phyloP scores from a whole-genome alignment of 2,329 filamentous ascomycete species.

The Scytalidium lignicola region DNA sequence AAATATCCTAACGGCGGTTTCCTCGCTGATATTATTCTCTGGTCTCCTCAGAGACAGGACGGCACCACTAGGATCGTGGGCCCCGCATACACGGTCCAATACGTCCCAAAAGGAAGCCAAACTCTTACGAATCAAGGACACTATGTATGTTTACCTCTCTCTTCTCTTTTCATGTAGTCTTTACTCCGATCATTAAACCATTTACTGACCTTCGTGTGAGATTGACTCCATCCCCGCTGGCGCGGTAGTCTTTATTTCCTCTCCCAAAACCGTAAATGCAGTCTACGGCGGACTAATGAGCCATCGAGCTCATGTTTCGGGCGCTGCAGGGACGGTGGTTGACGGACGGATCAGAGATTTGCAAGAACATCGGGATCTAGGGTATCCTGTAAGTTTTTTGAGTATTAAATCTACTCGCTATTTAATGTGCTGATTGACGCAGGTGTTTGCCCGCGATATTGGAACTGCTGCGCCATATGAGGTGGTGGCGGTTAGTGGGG shows the following conservation, averaged over 20 bases:
- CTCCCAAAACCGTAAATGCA: conserved; percentile 29
- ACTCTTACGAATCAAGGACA: conserved; percentile 22
- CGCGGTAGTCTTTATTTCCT: conserved; percentile 32
- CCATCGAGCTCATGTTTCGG: conserved; percentile 27
- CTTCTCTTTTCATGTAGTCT: too few relatives aligned
- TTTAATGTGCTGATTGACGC: not conserved
- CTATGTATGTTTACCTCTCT: not conserved
- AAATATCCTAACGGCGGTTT: conserved; percentile 29
- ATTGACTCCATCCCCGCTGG: conserved; percentile 28
- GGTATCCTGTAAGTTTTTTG: conserved; percentile 4
- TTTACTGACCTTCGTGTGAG: not conserved
- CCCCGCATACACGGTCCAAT: conserved; percentile 8
- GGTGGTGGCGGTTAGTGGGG: conserved; percentile 23
- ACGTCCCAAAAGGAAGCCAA: conserved; percentile 6
- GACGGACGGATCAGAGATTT: conserved; percentile 34
- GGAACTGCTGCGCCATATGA: conserved; percentile 29
- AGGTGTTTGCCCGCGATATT: conserved; percentile 24
- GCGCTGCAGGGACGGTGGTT: conserved; percentile 32
- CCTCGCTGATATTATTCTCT: conserved; percentile 23
- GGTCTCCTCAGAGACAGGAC: conserved; percentile 5
- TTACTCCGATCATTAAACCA: too few relatives aligned
- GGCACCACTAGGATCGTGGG: conserved; percentile 7
- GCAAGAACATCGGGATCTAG: conserved; percentile 27
- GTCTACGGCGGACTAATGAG: conserved; percentile 36
- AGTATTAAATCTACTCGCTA: not conserved